These are phyloP conservation scores for Clohesyomyces aquaticus DNA, from an alignment of 495 filamentous ascomycete species.

Conservation along the genomic window DNA sequence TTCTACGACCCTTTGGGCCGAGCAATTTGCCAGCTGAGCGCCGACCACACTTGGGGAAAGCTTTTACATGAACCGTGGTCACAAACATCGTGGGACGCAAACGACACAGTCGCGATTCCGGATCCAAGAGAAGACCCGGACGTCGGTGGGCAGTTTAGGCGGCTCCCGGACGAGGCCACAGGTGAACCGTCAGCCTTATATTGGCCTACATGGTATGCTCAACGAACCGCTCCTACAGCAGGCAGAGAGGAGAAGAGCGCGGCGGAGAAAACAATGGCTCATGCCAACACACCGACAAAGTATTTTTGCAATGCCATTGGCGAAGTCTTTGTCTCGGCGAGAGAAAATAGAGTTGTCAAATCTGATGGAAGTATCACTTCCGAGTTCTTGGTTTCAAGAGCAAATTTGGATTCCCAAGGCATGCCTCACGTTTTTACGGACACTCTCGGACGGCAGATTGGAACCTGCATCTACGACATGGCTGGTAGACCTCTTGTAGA, in stretches of 20 bases:
- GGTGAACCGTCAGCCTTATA: no score
- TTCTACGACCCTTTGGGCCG: slow-evolving; percentile 41
- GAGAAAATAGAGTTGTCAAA: not conserved
- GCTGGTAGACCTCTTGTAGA: no score
- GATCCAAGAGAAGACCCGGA: slow-evolving; percentile 38
- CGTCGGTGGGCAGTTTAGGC: slow-evolving; percentile 30
- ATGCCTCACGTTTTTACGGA: no score
- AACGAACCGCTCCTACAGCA: not conserved
- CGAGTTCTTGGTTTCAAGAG: no score
- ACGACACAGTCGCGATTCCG: slow-evolving; percentile 36
- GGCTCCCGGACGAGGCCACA: slow-evolving; percentile 9
- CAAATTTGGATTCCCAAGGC: no score
- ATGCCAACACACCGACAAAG: slow-evolving; percentile 41
- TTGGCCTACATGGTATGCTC: slow-evolving; percentile 19
- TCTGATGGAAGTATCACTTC: not conserved
- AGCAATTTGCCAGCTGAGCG: slow-evolving; percentile 16
- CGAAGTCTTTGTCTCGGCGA: slow-evolving; percentile 11
- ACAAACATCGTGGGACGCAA: slow-evolving; percentile 30
- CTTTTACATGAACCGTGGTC: slow-evolving; percentile 34
- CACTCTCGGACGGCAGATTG: no score
- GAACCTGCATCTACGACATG: no score
- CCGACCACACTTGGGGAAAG: slow-evolving; percentile 42
- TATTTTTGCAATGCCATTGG: slow-evolving; percentile 37
- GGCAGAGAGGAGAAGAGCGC: slow-evolving; percentile 6
- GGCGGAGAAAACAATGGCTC: slow-evolving; percentile 29